Evolutionary conservation across 345 rosid genomes (phyloP).

Genomic region (Turnera subulata): DNA sequence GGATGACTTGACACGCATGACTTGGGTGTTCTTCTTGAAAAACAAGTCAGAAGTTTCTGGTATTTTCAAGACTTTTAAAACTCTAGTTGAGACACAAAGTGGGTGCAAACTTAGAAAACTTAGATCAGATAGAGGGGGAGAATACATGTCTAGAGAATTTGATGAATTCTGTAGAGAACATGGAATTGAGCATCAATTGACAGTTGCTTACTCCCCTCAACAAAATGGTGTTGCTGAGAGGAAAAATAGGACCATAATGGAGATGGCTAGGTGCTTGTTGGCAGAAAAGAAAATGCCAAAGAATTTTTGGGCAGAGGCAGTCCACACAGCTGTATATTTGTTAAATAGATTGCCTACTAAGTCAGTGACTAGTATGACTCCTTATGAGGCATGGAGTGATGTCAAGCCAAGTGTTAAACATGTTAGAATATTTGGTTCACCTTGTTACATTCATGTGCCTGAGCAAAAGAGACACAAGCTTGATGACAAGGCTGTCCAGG

Average conservation of each 20-base stretch:
- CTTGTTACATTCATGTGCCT: neutral
- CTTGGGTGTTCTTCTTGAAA: neutral
- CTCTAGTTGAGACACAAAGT: neutral
- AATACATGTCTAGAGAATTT: neutral
- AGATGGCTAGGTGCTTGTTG: neutral
- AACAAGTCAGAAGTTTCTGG: neutral
- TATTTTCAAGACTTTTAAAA: neutral
- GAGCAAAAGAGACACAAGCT: neutral
- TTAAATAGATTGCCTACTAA: neutral
- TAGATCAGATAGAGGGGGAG: neutral
- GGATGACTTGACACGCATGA: neutral
- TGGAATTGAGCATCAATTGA: neutral
- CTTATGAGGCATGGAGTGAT: neutral
- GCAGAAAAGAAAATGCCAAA: neutral
- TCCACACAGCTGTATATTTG: neutral
- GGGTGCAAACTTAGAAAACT: neutral
- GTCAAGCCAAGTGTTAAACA: neutral
- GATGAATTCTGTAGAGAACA: neutral
- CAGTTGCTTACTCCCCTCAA: neutral
- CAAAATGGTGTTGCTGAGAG: neutral
- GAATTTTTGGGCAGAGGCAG: constrained; percentile 1
- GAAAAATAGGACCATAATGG: neutral
- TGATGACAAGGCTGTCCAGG: neutral
- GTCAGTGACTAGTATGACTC: neutral
- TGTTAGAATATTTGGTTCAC: neutral